phyloP scores from a whole-genome alignment of 257 asterid genomes.

The Schizonepeta tenuifolia region DNA sequence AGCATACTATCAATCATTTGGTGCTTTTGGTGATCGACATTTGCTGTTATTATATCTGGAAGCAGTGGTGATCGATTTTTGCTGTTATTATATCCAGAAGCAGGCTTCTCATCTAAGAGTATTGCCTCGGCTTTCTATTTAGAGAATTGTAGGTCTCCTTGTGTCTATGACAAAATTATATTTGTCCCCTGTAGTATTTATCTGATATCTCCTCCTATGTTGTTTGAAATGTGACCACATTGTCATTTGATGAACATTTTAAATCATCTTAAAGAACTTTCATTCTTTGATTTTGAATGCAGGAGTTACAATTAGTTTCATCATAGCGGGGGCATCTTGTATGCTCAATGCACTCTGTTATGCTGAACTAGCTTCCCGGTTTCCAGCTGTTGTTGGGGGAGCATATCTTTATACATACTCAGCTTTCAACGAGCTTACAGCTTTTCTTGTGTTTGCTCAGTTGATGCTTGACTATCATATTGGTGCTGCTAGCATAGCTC shows the following conservation, averaged over 20 bases:
- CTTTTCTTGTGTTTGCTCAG: conserved; percentile 91
- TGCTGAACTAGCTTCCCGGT: conserved; percentile 86
- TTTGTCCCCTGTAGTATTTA: conserved; percentile 3
- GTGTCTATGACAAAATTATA: not conserved
- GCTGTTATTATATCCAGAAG: not conserved
- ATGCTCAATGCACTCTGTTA: conserved; percentile 91
- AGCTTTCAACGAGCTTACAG: conserved; percentile 93
- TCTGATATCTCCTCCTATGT: conserved; percentile 6
- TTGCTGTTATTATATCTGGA: no score
- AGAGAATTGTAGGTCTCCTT: not conserved
- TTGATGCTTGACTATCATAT: conserved; percentile 97
- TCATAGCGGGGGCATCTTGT: conserved; percentile 85
- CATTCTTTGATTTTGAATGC: conserved; percentile 39
- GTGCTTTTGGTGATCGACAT: no score
- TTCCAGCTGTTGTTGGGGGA: conserved; percentile 99
- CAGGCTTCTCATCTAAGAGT: not conserved
- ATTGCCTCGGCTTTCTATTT: not conserved
- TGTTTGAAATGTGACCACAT: conserved; percentile 4
- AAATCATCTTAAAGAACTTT: conserved; percentile 13
- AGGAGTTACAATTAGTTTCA: conserved; percentile 91
- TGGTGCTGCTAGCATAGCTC: conserved; percentile 98
- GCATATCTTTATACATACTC: conserved; percentile 89
- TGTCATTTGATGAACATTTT: not conserved
- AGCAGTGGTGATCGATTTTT: no score
- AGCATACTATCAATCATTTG: no score